Evolutionary conservation across 768 basidiomycete genomes (phyloP), one percentile per base, ranked within the genome.

Genomic region (Suillus discolor): DNA sequence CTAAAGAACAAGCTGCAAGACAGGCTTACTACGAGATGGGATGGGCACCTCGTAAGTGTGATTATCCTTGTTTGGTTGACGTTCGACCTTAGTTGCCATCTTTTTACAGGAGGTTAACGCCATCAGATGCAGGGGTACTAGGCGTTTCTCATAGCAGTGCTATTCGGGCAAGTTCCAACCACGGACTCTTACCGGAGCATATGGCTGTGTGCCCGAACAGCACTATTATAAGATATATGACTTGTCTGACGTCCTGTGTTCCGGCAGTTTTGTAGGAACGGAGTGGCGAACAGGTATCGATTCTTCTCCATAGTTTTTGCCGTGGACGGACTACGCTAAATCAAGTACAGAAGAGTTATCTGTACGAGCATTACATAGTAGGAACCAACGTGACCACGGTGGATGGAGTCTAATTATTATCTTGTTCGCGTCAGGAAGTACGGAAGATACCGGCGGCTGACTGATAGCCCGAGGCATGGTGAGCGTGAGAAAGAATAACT

Each of bases 1-100:
- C 91, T 8, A 93, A 92, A 74, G 91, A 93, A 71, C 88, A 89
- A 64, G 91, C 91, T 0, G 91, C 91, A 20, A 82, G 85, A 65
- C 80, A 86, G 69, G 91, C 91, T 11, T 91, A 85, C 76, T 85
- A 86, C 71, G 83, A 84, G 11, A 88, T 93, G 89, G 91, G 91
- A 41, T 92, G 91, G 91, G 85, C 86, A 63, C 74, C 79, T 57
- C 79, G 81, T 82, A 57, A 57, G 77, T 75, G 31, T 51, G 11
- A 31, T 36, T 62, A 5, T 28, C 49, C 62, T 54, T 54, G 57
- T n/a, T 16, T 34, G 23, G 39, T 54, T 63, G 16, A 4, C 2
- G 11, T 60, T 28, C 2, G 59, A 60, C 39, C 59, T 59, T 9
- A 59, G 23, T 62, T 25, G 9, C 51, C 20, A 8, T 62, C 25